Evolutionary conservation across 2,329 filamentous ascomycete species (phyloP).

Genomic region (Calonectria honghensis): DNA sequence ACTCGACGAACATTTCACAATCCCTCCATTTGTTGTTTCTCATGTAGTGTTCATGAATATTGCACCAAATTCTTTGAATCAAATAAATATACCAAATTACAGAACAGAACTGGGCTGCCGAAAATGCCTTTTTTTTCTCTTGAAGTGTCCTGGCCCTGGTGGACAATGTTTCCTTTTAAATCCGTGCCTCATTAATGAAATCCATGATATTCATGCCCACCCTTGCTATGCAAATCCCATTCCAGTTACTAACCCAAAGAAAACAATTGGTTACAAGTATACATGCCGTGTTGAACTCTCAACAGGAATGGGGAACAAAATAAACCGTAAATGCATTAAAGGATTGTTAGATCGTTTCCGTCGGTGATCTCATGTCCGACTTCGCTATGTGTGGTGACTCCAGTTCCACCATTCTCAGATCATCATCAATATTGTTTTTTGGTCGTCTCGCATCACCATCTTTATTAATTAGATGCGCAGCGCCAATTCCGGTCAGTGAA

Average conservation of each 20-base stretch:
- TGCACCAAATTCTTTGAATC: neutral
- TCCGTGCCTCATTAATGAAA: neutral
- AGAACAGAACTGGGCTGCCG: neutral
- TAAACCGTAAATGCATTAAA: slow-evolving; percentile 32
- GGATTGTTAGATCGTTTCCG: slow-evolving; percentile 38
- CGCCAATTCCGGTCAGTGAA: slow-evolving; percentile 38
- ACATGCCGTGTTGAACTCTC: slow-evolving; percentile 39
- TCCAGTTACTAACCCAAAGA: slow-evolving; percentile 35
- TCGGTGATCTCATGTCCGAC: slow-evolving; percentile 40
- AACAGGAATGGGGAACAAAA: slow-evolving; percentile 31
- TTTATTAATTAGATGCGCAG: slow-evolving; percentile 43
- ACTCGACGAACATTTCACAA: neutral
- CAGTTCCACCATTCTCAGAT: slow-evolving; percentile 39
- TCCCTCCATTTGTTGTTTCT: neutral
- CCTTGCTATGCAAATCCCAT: slow-evolving; percentile 46
- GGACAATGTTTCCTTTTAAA: slow-evolving; percentile 11
- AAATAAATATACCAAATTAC: slow-evolving; percentile 3
- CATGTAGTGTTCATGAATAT: neutral
- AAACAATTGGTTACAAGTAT: slow-evolving; percentile 38
- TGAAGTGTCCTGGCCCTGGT: neutral
- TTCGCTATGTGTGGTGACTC: slow-evolving; percentile 43
- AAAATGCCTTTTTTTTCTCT: slow-evolving; percentile 14
- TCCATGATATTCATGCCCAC: slow-evolving; percentile 41
- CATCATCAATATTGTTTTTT: slow-evolving; percentile 48
- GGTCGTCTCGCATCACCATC: slow-evolving; percentile 45